Evolutionary conservation across 2,329 filamentous ascomycete genomes (phyloP).

Genomic region (Neobulgaria alba): DNA sequence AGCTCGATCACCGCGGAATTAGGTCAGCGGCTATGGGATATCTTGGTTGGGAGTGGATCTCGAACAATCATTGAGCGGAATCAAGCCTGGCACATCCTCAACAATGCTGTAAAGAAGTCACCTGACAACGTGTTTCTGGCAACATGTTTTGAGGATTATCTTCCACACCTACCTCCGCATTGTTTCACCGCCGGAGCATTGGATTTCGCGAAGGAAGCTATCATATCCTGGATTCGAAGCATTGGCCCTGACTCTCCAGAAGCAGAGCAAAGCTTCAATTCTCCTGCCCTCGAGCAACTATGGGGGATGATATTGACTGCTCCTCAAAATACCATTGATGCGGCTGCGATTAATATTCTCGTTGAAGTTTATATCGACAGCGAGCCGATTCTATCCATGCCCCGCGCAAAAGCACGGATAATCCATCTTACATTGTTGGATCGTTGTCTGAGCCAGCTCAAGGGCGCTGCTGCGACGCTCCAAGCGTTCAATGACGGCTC

Average conservation of each 20-base stretch:
- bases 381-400: constrained; percentile 40
- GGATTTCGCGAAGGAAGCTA: constrained; percentile 49
- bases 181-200: constrained; percentile 55
- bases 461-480: constrained; percentile 50
- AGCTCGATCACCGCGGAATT: constrained; percentile 53
- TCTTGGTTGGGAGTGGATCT: constrained; percentile 58
- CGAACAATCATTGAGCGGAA: constrained; percentile 52
- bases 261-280: constrained; percentile 42
- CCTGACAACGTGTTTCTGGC: constrained; percentile 48
- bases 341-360: constrained; percentile 58
- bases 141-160: constrained; percentile 44
- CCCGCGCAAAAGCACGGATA: constrained; percentile 41
- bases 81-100: constrained; percentile 61
- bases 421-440: constrained; percentile 64
- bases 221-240: constrained; percentile 43
- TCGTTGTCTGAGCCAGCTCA: constrained; percentile 64
- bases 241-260: constrained; percentile 39
- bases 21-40: constrained; percentile 59
- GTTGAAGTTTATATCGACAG: constrained; percentile 65
- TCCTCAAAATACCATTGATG: constrained; percentile 55
- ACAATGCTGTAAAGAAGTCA: constrained; percentile 35
- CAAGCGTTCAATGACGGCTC: constrained; percentile 37
- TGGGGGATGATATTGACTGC: constrained; percentile 75
- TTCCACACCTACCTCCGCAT: constrained; percentile 47
- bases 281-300: constrained; percentile 57